phyloP scores from a whole-genome alignment of 2,329 filamentous ascomycete genomes.

The Xylariaceae sp. region DNA sequence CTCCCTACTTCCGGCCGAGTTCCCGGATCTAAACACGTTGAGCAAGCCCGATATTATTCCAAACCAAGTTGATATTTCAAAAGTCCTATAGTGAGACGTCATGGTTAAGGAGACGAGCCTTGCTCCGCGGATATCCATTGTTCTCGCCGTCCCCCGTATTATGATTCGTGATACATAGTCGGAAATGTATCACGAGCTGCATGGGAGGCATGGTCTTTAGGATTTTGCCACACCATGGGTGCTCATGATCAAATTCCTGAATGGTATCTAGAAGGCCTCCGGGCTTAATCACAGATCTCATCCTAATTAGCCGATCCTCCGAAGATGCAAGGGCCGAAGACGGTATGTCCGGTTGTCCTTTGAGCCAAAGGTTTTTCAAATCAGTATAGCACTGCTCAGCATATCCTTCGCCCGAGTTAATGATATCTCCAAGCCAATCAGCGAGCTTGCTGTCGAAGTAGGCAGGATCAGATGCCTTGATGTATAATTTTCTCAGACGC shows the following conservation, averaged over 20 bases:
- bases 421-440: conserved; percentile 15
- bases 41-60: no score
- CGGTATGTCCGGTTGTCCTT: conserved; percentile 12
- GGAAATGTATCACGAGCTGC: conserved; percentile 22
- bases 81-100: not conserved
- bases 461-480: conserved; percentile 20
- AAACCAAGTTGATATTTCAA: no score
- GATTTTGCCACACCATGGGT: conserved; percentile 13
- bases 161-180: conserved; percentile 22
- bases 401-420: conserved; percentile 8
- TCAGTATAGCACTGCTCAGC: conserved; percentile 9
- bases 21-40: no score
- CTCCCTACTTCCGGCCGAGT: no score
- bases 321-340: conserved; percentile 13
- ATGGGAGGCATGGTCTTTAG: conserved; percentile 18
- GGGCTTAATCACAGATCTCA: conserved; percentile 16
- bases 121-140: conserved; percentile 1
- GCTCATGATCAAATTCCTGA: conserved; percentile 17
- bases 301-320: conserved; percentile 5
- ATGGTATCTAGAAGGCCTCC: conserved; percentile 12
- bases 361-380: conserved; percentile 19
- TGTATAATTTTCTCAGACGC: conserved; percentile 14
- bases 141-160: not conserved
- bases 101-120: not conserved
- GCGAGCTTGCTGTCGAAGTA: conserved; percentile 16